A percentile compares a stretch with the other conserved stretches of the same genome.
phyloP scores from a whole-genome alignment of 768 basidiomycete species.

The Suillus fuscotomentosus region DNA sequence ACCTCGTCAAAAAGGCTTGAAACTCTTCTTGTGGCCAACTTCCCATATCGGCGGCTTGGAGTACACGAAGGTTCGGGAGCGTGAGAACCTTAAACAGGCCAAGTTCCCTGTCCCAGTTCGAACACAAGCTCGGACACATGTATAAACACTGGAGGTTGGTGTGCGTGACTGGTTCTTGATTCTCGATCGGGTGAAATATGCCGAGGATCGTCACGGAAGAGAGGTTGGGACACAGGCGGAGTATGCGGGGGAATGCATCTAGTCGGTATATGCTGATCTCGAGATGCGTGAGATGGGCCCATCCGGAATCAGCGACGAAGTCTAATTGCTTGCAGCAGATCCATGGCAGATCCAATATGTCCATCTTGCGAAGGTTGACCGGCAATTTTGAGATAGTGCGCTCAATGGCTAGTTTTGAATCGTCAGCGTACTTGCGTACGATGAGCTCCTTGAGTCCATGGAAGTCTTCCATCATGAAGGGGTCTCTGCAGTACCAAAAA shows the following conservation, averaged over 20 bases:
- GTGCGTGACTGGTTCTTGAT: neutral
- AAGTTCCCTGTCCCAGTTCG: neutral
- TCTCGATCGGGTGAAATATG: neutral
- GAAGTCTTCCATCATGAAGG: conserved; percentile 3
- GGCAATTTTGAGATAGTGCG: conserved; percentile 4
- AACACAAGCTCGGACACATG: neutral
- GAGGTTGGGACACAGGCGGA: neutral
- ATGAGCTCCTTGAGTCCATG: conserved; percentile 20
- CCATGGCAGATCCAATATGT: neutral
- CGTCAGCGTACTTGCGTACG: neutral
- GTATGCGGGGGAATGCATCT: conserved; percentile 4
- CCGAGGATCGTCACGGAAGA: neutral
- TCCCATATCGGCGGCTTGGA: conserved; percentile 9
- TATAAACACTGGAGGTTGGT: neutral
- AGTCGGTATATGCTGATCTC: neutral
- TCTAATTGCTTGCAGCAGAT: neutral
- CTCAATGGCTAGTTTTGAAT: no score
- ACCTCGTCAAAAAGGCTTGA: conserved; percentile 18
- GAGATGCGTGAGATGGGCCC: conserved; percentile 13
- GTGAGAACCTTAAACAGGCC: conserved; percentile 13
- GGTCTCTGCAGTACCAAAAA: neutral
- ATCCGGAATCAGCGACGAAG: neutral
- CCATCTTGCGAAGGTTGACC: conserved; percentile 3
- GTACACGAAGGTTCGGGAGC: conserved; percentile 11
- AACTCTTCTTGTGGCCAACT: conserved; percentile 17